phyloP scores from a whole-genome alignment of 768 basidiomycete species.

The Lyophyllum atratum region DNA sequence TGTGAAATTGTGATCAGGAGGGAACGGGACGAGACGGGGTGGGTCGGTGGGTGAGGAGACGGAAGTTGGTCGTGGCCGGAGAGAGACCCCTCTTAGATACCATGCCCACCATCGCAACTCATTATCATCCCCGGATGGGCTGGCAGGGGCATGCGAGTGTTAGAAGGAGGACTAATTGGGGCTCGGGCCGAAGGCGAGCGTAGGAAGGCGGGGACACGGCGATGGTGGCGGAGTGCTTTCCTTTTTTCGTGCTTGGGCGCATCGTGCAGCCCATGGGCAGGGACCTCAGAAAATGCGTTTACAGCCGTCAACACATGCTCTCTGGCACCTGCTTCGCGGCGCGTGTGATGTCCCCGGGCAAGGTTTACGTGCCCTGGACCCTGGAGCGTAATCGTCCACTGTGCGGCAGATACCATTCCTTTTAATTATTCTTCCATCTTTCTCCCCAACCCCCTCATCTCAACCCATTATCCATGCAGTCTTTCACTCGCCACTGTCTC shows the following conservation, averaged over 20 bases:
- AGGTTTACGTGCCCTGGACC: background rate
- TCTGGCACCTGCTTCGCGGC: background rate
- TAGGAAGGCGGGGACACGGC: background rate
- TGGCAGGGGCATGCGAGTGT: background rate
- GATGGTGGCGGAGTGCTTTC: background rate
- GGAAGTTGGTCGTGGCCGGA: background rate
- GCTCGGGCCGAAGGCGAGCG: background rate
- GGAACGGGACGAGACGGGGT: background rate
- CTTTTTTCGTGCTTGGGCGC: slow-evolving; percentile 9
- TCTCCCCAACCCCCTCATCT: background rate
- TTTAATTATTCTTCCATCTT: background rate
- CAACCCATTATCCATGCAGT: background rate
- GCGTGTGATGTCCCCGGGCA: background rate
- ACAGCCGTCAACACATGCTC: background rate
- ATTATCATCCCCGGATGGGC: background rate
- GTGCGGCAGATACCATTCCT: slow-evolving; percentile 6
- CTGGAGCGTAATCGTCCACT: slow-evolving; percentile 1
- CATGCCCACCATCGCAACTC: background rate
- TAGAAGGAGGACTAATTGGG: background rate
- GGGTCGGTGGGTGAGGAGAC: background rate
- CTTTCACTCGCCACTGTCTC: background rate
- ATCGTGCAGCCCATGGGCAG: background rate
- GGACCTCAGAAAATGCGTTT: slow-evolving; percentile 2
- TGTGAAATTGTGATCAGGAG: background rate
- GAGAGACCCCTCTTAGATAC: background rate